Evolutionary conservation across 1,284 basidiomycete species (phyloP).

Genomic region (Inonotus hispidus): DNA sequence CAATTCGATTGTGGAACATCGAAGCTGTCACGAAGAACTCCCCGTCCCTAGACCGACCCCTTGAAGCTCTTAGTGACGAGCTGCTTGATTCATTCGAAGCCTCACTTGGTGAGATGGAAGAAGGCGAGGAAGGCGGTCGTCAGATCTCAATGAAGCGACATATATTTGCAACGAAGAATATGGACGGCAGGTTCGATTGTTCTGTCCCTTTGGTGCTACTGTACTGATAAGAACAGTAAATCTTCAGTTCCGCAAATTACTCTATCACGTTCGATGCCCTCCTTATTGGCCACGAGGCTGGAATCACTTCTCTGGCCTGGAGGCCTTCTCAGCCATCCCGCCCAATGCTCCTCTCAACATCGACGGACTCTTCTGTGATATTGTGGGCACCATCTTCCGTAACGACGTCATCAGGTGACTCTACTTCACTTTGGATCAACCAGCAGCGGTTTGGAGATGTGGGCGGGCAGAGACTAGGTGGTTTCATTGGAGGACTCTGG

Average conservation of each 20-base stretch:
- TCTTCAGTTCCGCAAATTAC: conserved; percentile 51
- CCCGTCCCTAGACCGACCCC: conserved; percentile 18
- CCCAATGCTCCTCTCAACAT: conserved; percentile 75
- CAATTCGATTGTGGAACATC: conserved; percentile 86
- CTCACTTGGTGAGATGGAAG: conserved; percentile 63
- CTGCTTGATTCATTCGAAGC: conserved; percentile 85
- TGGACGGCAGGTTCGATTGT: conserved; percentile 40
- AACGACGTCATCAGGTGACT: conserved; percentile 32
- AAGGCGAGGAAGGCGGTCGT: conserved; percentile 59
- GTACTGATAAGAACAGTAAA: background rate
- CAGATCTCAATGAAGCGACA: conserved; percentile 85
- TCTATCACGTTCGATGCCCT: conserved; percentile 87
- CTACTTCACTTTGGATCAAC: conserved; percentile 81
- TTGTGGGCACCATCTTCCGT: conserved; percentile 79
- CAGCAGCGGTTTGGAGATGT: conserved; percentile 88
- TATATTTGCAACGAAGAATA: conserved; percentile 58
- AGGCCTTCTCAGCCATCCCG: conserved; percentile 37
- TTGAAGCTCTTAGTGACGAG: conserved; percentile 50
- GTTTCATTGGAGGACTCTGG: conserved; percentile 89
- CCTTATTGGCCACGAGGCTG: conserved; percentile 87
- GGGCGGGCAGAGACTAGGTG: conserved; percentile 81
- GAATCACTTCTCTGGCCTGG: conserved; percentile 86
- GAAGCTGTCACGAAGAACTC: conserved; percentile 34
- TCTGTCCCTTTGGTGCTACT: background rate
- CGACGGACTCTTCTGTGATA: conserved; percentile 89